Evolutionary conservation across 2,329 filamentous ascomycete species (phyloP).

Genomic region (Cladosporium oxysporum): DNA sequence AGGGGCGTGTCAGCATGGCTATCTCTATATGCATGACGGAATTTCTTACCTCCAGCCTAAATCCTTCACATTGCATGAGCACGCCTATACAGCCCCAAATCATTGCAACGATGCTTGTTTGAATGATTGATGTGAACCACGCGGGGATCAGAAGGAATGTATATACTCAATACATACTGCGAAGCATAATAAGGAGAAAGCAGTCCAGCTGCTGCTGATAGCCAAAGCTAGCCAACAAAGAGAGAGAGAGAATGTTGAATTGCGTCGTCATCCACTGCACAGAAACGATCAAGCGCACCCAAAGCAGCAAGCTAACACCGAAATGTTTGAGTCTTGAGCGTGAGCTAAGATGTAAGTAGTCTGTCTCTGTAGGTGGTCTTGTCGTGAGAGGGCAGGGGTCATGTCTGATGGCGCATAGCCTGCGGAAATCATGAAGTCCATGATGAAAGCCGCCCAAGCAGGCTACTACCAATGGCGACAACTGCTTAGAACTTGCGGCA

Average conservation of each 20-base stretch:
- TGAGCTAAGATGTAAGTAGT: background rate
- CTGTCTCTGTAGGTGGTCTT: too few species aligned
- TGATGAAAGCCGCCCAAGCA: too few species aligned
- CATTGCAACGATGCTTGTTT: background rate
- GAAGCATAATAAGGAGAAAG: background rate
- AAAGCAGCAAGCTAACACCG: background rate
- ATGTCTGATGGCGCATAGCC: too few species aligned
- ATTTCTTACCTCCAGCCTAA: background rate
- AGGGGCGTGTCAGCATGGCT: too few species aligned
- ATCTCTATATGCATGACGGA: background rate
- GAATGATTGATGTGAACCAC: background rate
- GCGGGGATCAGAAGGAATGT: background rate
- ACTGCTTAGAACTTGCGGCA: too few species aligned
- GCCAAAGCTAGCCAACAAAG: background rate
- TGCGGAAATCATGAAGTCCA: too few species aligned
- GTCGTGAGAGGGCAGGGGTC: too few species aligned
- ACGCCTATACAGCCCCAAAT: background rate
- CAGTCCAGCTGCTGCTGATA: background rate
- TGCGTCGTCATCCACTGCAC: background rate
- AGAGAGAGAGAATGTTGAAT: background rate
- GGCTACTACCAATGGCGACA: too few species aligned
- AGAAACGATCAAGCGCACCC: background rate
- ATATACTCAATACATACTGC: background rate
- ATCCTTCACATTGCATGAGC: background rate
- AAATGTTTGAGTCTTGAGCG: background rate